Evolutionary conservation across 805 yeast species (phyloP).

Genomic region (Ogataea ganodermae): DNA sequence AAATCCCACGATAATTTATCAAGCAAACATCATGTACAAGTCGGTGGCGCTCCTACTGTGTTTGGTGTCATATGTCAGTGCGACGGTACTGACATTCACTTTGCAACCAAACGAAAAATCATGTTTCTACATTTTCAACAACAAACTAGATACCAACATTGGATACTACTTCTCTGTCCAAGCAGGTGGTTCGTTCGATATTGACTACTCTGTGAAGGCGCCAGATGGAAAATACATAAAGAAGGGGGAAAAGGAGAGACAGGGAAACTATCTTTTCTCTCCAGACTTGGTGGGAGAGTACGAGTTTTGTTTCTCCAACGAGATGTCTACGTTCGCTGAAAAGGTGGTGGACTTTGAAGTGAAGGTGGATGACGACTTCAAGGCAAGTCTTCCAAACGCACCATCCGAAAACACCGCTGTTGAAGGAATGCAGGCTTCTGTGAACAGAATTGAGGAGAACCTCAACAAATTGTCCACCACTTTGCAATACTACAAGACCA

Average conservation of each 20-base stretch:
- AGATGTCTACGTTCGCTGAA: constrained; percentile 78
- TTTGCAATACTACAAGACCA: constrained; percentile 81
- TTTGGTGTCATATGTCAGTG: constrained; percentile 28
- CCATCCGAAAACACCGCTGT: constrained; percentile 58
- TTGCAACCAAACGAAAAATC: constrained; percentile 73
- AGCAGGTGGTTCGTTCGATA: constrained; percentile 77
- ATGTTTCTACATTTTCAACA: constrained; percentile 73
- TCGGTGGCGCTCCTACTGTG: background rate
- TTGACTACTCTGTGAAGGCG: constrained; percentile 63
- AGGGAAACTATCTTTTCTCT: constrained; percentile 74
- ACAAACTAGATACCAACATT: constrained; percentile 56
- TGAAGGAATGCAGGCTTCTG: constrained; percentile 55
- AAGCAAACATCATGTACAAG: constrained; percentile 1
- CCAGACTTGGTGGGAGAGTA: constrained; percentile 77
- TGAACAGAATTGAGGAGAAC: constrained; percentile 59
- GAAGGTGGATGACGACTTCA: constrained; percentile 53
- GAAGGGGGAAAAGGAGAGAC: constrained; percentile 62
- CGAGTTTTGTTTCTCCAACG: constrained; percentile 82
- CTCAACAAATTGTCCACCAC: constrained; percentile 57
- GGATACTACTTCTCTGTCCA: constrained; percentile 84
- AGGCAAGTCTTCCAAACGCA: constrained; percentile 62
- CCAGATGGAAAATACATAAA: constrained; percentile 59
- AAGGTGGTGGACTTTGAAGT: constrained; percentile 85
- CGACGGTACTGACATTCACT: constrained; percentile 68
- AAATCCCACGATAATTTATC: too few species aligned